Evolutionary conservation across 1,284 basidiomycete genomes (phyloP), one percentile per base, ranked within the genome.

Genomic region (Violaceomyces palustris): DNA sequence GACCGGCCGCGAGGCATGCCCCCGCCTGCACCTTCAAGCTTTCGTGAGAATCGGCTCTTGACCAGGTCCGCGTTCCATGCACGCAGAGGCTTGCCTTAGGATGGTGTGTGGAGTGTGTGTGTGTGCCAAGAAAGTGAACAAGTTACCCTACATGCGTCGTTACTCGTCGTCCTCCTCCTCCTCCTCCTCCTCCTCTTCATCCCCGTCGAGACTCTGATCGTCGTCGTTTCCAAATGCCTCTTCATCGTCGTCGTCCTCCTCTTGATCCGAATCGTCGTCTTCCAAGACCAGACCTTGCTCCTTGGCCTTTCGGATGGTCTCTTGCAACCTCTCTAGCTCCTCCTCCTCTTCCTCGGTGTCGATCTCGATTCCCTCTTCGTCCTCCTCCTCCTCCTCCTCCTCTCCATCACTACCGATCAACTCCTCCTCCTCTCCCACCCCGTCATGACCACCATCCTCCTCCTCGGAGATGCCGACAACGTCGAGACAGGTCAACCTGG

Each of bases 401-500:
- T 56, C 40, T 17, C 48, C 45, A 19, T 50, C 44, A 36, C 53
- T 53, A 5, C 39, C 49, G n/a, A 56, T 45, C 6, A 46, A 45
- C 4, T 47, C 50, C 8, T 23, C 55, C 14, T 48, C 52, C 18
- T 56, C 57, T 9, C 51, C 52, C 17, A 33, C 58, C 1, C 57
- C 50, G 14, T 45, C 51, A 10, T 57, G 18, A 14, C 52, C 26
- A 18, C 30, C 41, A n/a, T 30, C 42, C 27, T 33, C 28, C 6
- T 19, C 22, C 4, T 43, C 36, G 8, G 33, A 30, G 0, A 57
- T 55, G n/a, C 64, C 64, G 3, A 65, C 67, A 11, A 62, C 52
- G 19, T 62, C 63, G 30, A 73, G 44, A 31, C 67, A 68, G 1
- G 69, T 73, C 22, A 73, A 48, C 2, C 70, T 59, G 18, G 69